Conservation (phyloP, 2,329 filamentous ascomycete species). For the Neonectria ditissima region DNA sequence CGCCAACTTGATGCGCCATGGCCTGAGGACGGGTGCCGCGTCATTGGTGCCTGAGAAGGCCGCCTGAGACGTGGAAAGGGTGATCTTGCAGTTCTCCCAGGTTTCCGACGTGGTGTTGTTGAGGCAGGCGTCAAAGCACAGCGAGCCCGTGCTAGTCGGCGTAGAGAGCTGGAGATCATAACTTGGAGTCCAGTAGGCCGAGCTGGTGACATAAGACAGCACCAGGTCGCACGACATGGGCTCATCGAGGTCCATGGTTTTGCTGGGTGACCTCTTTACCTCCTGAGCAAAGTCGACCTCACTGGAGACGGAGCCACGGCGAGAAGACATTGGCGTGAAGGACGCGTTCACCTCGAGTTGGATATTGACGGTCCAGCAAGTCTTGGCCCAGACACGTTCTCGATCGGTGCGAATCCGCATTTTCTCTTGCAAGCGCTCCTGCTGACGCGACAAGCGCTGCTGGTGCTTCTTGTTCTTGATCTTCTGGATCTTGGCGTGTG, state of each 20-base stretch:
- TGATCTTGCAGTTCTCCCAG: constrained; percentile 70
- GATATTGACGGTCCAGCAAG: constrained; percentile 62
- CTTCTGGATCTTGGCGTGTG: constrained; percentile 50
- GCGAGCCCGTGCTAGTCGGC: constrained; percentile 60
- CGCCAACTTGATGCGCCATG: constrained; percentile 68
- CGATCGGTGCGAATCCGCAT: constrained; percentile 56
- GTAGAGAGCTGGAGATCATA: constrained; percentile 74
- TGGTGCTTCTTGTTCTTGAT: constrained; percentile 51
- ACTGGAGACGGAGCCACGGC: constrained; percentile 63
- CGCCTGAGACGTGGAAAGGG: constrained; percentile 73
- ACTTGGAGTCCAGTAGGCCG: constrained; percentile 69
- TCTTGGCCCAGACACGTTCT: constrained; percentile 62
- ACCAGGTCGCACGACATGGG: constrained; percentile 57
- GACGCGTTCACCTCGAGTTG: constrained; percentile 58
- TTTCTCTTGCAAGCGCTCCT: constrained; percentile 57
- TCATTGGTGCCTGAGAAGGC: constrained; percentile 68
- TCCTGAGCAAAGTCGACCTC: constrained; percentile 60
- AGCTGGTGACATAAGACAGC: constrained; percentile 69
- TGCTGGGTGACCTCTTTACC: constrained; percentile 50
- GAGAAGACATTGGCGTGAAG: constrained; percentile 59
- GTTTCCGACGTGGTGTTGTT: constrained; percentile 72
- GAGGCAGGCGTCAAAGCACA: constrained; percentile 73
- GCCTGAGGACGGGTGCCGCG: constrained; percentile 63
- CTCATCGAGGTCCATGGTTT: constrained; percentile 35
- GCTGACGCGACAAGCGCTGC: constrained; percentile 51